Conservation (phyloP, 75 land plant species). For the Cupressus sempervirens region DNA sequence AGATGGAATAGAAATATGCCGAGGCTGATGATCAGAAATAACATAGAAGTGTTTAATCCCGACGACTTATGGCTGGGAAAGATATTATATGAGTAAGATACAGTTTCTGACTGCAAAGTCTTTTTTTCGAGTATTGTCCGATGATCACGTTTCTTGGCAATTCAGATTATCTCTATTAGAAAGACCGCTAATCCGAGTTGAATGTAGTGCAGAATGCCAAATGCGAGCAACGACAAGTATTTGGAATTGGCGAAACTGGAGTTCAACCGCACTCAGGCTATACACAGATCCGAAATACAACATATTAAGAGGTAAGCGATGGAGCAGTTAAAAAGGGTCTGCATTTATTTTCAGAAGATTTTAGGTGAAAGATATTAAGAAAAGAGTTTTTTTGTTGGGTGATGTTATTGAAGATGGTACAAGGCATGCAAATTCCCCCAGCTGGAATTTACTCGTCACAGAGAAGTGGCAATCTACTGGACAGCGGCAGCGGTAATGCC, state of each 20-base stretch:
- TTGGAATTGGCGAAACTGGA: constrained; percentile 60
- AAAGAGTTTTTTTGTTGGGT: neutral
- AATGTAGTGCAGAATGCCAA: constrained; percentile 49
- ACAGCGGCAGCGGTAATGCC: constrained; percentile 7
- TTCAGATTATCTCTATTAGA: neutral
- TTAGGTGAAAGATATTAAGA: neutral
- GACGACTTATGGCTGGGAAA: constrained; percentile 88
- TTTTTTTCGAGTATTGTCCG: neutral
- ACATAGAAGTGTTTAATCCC: constrained; percentile 61
- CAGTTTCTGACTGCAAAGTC: neutral
- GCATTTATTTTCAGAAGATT: neutral
- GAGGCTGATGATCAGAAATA: constrained; percentile 58
- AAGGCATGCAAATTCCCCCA: constrained; percentile 2
- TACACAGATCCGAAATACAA: constrained; percentile 44
- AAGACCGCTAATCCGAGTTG: neutral
- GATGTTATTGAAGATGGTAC: neutral
- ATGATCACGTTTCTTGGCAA: neutral
- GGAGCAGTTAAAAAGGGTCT: neutral
- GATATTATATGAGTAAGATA: constrained; percentile 60
- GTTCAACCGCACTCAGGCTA: constrained; percentile 47
- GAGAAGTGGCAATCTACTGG: constrained; percentile 10
- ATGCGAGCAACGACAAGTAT: constrained; percentile 50
- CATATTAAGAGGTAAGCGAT: neutral
- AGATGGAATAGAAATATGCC: constrained; percentile 76
- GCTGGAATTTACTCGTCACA: constrained; percentile 1